A percentile compares a stretch with the other conserved stretches of the same genome.
phyloP scores from a whole-genome alignment of 176 grass and related monocot species.

The Dactylis glomerata region DNA sequence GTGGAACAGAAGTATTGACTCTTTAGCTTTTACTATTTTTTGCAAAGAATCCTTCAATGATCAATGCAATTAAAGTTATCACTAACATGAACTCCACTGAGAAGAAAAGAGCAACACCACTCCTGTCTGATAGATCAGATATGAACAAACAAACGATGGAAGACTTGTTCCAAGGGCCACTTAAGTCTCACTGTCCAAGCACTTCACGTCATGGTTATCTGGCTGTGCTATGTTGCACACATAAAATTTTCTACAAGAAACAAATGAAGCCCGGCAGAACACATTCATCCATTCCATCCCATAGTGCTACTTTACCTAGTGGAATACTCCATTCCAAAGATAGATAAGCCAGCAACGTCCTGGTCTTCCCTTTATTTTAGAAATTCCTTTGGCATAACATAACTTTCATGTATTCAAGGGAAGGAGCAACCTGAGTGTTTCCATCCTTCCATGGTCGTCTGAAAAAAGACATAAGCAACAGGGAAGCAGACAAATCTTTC shows the following conservation, averaged over 20 bases:
- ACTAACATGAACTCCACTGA: background rate
- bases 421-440: background rate
- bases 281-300: slow-evolving; percentile 40
- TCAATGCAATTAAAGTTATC: background rate
- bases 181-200: slow-evolving; percentile 35
- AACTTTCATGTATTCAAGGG: background rate
- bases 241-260: slow-evolving; percentile 43
- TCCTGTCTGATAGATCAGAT: background rate
- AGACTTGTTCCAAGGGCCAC: slow-evolving; percentile 40
- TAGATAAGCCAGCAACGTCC: slow-evolving; percentile 13
- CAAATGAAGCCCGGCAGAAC: slow-evolving; percentile 48
- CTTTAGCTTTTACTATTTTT: background rate
- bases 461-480: background rate
- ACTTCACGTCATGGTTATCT: slow-evolving; percentile 28
- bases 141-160: slow-evolving; percentile 11
- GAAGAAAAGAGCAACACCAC: background rate
- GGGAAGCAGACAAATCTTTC: background rate
- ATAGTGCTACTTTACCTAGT: slow-evolving; percentile 36
- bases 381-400: background rate
- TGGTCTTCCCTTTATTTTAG: background rate
- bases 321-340: slow-evolving; percentile 45
- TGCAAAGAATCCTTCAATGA: background rate
- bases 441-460: background rate
- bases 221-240: slow-evolving; percentile 36
- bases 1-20: background rate